Evolutionary conservation across 768 basidiomycete genomes (phyloP).

Genomic region (Chalciporus chontae): DNA sequence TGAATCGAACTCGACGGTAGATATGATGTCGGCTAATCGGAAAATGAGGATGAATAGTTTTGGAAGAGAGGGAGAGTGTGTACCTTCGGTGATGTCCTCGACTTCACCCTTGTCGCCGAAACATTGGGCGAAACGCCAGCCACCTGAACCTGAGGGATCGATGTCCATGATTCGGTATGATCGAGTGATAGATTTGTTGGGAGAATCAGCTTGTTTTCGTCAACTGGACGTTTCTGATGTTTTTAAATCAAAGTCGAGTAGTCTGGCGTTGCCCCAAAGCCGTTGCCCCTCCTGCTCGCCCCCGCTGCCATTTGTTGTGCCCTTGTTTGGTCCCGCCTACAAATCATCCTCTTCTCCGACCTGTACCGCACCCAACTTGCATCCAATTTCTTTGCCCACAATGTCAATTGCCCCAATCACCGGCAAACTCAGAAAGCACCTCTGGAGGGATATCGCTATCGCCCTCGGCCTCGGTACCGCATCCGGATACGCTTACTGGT

Average conservation of each 20-base stretch:
- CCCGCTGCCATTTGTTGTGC: constrained; percentile 26
- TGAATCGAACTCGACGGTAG: constrained; percentile 99
- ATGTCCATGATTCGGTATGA: constrained; percentile 59
- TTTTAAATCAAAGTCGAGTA: constrained; percentile 10
- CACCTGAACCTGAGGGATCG: constrained; percentile 78
- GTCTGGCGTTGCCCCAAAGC: constrained; percentile 12
- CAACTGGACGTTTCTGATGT: constrained; percentile 10
- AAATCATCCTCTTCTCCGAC: constrained; percentile 18
- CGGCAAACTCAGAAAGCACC: constrained; percentile 88
- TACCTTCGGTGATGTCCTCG: constrained; percentile 99
- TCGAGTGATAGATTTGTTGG: constrained; percentile 1
- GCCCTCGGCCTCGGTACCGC: constrained; percentile 74
- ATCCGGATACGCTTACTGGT: constrained; percentile 84
- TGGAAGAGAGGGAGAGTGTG: constrained; percentile 20
- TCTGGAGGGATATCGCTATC: constrained; percentile 80
- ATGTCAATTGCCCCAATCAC: constrained; percentile 92
- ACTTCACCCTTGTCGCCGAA: constrained; percentile 99
- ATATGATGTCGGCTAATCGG: constrained; percentile 94
- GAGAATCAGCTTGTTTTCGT: constrained; percentile 11
- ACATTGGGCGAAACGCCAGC: constrained; percentile 99
- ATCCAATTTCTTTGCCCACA: constrained; percentile 18
- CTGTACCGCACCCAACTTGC: constrained; percentile 26
- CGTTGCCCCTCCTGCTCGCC: constrained; percentile 14
- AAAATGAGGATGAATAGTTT: constrained; percentile 11
- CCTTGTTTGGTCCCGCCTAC: constrained; percentile 28